Conservation (phyloP, 495 filamentous ascomycete genomes). For the Parathielavia hyrcaniae region DNA sequence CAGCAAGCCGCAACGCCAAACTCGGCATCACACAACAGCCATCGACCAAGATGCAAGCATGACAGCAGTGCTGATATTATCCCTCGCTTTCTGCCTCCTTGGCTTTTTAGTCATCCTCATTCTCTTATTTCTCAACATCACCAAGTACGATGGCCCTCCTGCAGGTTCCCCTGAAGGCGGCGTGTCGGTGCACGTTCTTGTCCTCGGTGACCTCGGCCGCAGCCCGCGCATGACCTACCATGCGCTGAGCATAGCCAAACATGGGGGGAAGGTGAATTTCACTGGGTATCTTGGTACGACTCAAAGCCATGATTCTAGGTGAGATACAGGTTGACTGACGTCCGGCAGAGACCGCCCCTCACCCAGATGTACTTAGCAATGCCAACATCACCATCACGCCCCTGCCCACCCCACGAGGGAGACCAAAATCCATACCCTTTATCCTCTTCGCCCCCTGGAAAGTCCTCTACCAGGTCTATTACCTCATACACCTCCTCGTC, state of each 20-base stretch:
- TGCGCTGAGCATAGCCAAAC: conserved; percentile 82
- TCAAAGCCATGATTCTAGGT: too few species aligned
- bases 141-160: conserved; percentile 23
- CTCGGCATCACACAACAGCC: neutral
- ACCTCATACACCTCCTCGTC: conserved; percentile 61
- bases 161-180: conserved; percentile 22
- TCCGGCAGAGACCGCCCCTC: conserved; percentile 44
- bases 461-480: conserved; percentile 70
- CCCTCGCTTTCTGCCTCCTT: conserved; percentile 3
- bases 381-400: conserved; percentile 54
- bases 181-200: conserved; percentile 70
- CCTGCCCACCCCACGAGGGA: conserved; percentile 30
- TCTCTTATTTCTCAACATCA: conserved; percentile 13
- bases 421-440: conserved; percentile 45
- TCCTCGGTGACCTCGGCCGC: conserved; percentile 93
- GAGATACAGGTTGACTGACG: neutral
- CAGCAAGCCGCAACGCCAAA: neutral
- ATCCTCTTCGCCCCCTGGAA: conserved; percentile 76
- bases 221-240: conserved; percentile 99
- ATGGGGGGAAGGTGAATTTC: conserved; percentile 72
- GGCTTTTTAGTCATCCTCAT: neutral
- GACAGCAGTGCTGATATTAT: conserved; percentile 6
- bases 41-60: neutral
- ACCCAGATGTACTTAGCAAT: conserved; percentile 65
- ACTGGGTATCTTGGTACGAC: conserved; percentile 77